Base-by-base conservation (phyloP, 2,329 filamentous ascomycete species). In the Xylariaceae sp. region DNA sequence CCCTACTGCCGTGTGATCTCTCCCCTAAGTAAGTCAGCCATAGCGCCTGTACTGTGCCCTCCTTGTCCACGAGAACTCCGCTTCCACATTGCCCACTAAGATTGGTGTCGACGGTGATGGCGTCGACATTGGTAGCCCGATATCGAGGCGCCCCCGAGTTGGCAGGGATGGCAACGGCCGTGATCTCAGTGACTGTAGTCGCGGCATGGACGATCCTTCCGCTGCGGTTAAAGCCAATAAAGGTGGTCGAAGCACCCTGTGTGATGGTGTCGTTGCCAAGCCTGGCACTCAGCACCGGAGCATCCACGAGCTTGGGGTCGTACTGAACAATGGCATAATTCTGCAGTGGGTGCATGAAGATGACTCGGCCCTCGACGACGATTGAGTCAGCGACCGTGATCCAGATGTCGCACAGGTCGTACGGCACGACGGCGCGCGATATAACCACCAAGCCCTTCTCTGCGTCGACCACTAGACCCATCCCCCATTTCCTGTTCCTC, bases 11-110 rank as follows among this genome's bases (percentile, higher is more conserved):
- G 52, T 80, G 79, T 1, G 77, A 83, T 21, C 90, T 80, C 61
- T 98, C 92, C 31, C 92, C 92, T 1, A 98, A 77, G 57, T 98
- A 98, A 5, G 89, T 95, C 34, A 98, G 70, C 93, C 93, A 98
- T 19, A 98, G 67, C 2, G 92, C 92, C 57, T 95, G 88, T 0
- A 98, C 89, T 5, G 85, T 88, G 15, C 92, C 92, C 47, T 95
- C 86, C 44, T 90, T 81, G 3, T 84, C 78, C 11, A 95, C 79
- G 23, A 98, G 72, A 1, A 96, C 93, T 54, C 93, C 93, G 42
- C 87, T 94, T 35, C 89, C 90, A 54, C 92, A 96, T 52, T 94
- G 88, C 2, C 82, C 80, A 39, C 87, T 90, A 5, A 98, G 71
- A 42, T 80, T 89, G 4, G 90, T 96, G 55, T 98, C 92, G 18